Percentiles rank a stretch among this genome's conserved stretches.
phyloP scores from a whole-genome alignment of 495 filamentous ascomycete species.

The Talaromyces proteolyticus region DNA sequence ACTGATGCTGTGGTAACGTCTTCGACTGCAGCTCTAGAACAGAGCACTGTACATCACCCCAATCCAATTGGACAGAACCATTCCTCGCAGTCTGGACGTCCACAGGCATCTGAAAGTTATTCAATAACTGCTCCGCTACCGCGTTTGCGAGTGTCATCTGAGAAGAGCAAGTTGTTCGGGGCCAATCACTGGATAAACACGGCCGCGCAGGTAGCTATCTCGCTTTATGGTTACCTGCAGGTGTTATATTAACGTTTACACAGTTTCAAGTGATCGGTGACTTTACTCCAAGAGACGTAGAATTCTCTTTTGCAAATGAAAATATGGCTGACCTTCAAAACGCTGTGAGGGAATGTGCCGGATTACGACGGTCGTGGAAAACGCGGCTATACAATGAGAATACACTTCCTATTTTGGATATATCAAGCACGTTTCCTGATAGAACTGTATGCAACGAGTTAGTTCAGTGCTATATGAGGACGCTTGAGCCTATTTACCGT shows the following conservation, averaged over 20 bases:
- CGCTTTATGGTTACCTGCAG: neutral
- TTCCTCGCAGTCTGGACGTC: neutral
- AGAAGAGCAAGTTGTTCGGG: conserved; percentile 32
- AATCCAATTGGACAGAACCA: neutral
- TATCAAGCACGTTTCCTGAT: conserved; percentile 13
- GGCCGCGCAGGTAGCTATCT: conserved; percentile 27
- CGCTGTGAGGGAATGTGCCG: conserved; percentile 14
- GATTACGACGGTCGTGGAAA: conserved; percentile 14
- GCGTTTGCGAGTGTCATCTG: conserved; percentile 10
- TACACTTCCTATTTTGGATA: conserved; percentile 9
- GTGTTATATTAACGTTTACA: neutral
- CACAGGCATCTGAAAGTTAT: conserved; percentile 5
- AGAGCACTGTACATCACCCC: neutral
- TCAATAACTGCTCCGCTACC: conserved; percentile 8
- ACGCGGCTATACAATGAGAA: conserved; percentile 9
- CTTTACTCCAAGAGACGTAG: conserved; percentile 2
- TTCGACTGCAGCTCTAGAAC: neutral
- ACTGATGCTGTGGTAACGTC: too few species aligned
- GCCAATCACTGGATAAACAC: conserved; percentile 37
- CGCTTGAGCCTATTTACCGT: conserved; percentile 39
- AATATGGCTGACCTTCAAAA: conserved; percentile 10
- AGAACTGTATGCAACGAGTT: conserved; percentile 28
- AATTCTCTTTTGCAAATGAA: neutral
- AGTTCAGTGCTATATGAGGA: conserved; percentile 37
- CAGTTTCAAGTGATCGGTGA: conserved; percentile 2